Conservation (phyloP, 2,329 filamentous ascomycete genomes). For the Lasiodiplodia hormozganensis region DNA sequence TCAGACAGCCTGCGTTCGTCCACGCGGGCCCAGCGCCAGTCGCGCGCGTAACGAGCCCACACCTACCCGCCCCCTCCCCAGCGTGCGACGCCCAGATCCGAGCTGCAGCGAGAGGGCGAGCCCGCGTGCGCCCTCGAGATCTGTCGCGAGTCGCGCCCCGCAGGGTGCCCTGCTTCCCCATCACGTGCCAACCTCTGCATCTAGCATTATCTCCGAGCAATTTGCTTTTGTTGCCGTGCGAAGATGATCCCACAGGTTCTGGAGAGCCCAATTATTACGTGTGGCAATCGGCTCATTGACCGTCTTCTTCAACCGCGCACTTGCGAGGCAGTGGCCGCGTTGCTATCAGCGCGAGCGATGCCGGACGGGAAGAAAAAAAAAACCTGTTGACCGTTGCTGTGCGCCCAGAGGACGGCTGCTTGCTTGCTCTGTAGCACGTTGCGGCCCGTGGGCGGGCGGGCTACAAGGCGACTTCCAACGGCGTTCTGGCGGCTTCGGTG, state of each 20-base stretch:
- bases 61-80: not conserved
- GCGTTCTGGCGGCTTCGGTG: constrained; percentile 12
- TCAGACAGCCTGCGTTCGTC: constrained; percentile 1
- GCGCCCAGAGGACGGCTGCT: not conserved
- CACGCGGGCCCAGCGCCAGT: constrained; percentile 6
- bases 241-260: constrained; percentile 11
- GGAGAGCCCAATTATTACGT: constrained; percentile 20
- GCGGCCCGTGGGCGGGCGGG: constrained; percentile 10
- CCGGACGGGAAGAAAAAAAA: constrained; percentile 10
- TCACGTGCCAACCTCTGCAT: constrained; percentile 10
- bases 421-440: constrained; percentile 13
- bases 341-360: not conserved
- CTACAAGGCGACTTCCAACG: constrained; percentile 14
- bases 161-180: constrained; percentile 10
- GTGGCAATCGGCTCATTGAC: constrained; percentile 3
- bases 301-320: constrained; percentile 1
- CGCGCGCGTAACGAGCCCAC: not conserved
- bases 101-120: constrained; percentile 6
- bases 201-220: constrained; percentile 23
- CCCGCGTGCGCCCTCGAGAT: not conserved
- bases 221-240: constrained; percentile 25
- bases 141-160: constrained; percentile 23
- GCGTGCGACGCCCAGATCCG: constrained; percentile 13
- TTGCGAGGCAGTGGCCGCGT: not conserved
- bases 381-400: constrained; percentile 21